Evolutionary conservation across 2,329 filamentous ascomycete species (phyloP).

Genomic region (Fusarium sterilihyphosum): DNA sequence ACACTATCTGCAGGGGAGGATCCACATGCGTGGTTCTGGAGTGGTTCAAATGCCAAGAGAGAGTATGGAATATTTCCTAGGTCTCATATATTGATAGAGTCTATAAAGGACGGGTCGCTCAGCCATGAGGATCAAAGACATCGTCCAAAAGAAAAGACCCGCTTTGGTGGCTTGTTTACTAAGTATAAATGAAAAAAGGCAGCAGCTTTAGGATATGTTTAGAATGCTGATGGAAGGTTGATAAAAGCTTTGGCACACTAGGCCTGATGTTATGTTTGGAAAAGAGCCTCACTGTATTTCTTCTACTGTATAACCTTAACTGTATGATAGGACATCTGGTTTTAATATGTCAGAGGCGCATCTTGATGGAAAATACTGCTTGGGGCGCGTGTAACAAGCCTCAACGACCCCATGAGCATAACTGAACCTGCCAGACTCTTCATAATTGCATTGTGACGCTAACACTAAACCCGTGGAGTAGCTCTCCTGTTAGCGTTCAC

Average conservation of each 20-base stretch:
- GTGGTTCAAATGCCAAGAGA: not conserved
- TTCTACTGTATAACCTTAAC: not conserved
- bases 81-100: not conserved
- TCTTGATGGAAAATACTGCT: not conserved
- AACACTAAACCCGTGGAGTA: accelerated
- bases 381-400: too few species aligned
- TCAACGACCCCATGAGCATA: too few species aligned
- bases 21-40: not conserved
- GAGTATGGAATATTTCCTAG: not conserved
- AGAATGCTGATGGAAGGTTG: not conserved
- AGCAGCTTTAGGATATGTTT: not conserved
- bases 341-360: too few species aligned
- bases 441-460: not conserved
- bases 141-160: not conserved
- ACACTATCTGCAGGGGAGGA: not conserved
- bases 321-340: accelerated
- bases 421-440: not conserved
- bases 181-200: not conserved
- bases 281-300: not conserved
- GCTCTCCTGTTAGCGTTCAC: accelerated
- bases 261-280: not conserved
- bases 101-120: not conserved
- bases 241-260: not conserved
- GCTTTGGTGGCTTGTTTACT: not conserved
- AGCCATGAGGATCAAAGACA: not conserved